Evolutionary conservation across 176 grass and related monocot species (phyloP).

Genomic region (Carex kokanica): DNA sequence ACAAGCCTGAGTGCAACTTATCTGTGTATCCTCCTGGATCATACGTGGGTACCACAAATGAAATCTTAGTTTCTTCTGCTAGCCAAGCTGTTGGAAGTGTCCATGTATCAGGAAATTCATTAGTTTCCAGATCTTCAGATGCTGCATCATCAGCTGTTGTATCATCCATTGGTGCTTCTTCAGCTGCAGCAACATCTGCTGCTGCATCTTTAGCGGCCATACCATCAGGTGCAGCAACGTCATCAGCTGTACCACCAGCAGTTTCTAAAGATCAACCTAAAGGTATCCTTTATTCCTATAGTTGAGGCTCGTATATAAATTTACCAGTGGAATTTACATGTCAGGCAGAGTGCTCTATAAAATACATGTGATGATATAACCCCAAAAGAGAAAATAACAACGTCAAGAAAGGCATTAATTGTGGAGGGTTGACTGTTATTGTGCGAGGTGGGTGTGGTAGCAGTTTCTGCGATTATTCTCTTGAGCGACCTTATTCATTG

Average conservation of each 20-base stretch:
- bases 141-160: background rate
- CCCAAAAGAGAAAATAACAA: background rate
- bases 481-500: background rate
- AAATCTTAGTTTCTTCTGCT: slow-evolving; percentile 30
- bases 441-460: background rate
- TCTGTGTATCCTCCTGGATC: slow-evolving; percentile 5
- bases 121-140: slow-evolving; percentile 1
- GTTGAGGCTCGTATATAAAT: background rate
- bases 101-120: background rate
- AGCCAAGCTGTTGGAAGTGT: slow-evolving; percentile 27
- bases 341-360: background rate
- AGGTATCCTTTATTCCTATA: slow-evolving; percentile 42
- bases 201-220: background rate
- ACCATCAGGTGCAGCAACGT: background rate
- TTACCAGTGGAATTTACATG: slow-evolving; percentile 3
- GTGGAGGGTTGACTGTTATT: background rate
- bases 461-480: background rate
- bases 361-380: background rate
- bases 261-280: slow-evolving; percentile 49
- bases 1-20: slow-evolving; percentile 12
- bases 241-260: slow-evolving; percentile 37
- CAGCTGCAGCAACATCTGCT: background rate
- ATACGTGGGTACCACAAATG: slow-evolving; percentile 39
- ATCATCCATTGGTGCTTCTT: background rate
- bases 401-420: background rate